Percentiles rank a stretch among this genome's conserved stretches.
These are phyloP conservation scores for Neocucurbitaria cava DNA, from an alignment of 2,329 filamentous ascomycete species.

Conservation along the genomic window DNA sequence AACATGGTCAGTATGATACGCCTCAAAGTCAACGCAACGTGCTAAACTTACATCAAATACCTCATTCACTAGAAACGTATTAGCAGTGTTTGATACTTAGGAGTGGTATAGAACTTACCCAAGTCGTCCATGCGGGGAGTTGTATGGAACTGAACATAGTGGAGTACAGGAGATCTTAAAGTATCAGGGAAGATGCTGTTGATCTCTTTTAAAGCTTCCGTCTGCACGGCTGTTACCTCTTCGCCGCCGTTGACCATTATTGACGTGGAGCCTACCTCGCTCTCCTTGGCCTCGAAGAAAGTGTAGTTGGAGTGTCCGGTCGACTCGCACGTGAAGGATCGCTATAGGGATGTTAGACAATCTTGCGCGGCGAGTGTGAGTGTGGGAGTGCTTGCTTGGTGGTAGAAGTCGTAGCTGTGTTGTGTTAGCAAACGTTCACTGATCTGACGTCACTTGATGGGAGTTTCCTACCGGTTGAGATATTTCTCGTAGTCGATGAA, in stretches of 20 bases:
- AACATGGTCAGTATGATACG: constrained; percentile 11
- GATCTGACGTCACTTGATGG: constrained; percentile 27
- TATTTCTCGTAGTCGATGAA: constrained; percentile 91
- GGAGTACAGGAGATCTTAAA: constrained; percentile 87
- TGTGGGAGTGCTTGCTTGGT: constrained; percentile 67
- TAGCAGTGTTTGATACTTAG: constrained; percentile 27
- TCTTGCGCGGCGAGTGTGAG: not conserved
- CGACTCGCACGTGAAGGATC: constrained; percentile 93
- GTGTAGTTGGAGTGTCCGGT: constrained; percentile 89
- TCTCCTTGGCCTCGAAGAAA: constrained; percentile 91
- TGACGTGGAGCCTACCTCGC: constrained; percentile 71
- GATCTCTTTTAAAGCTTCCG: constrained; percentile 79
- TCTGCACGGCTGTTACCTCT: constrained; percentile 48
- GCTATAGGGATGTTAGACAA: constrained; percentile 58
- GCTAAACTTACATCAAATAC: constrained; percentile 38
- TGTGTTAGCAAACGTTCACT: constrained; percentile 25
- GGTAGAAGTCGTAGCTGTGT: constrained; percentile 87
- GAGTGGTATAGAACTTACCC: constrained; percentile 53
- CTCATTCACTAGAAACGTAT: constrained; percentile 35
- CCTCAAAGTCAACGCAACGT: not conserved
- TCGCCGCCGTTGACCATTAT: constrained; percentile 30
- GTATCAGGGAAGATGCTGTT: constrained; percentile 91
- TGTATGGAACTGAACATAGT: constrained; percentile 89
- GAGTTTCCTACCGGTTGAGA: constrained; percentile 71
- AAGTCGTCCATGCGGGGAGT: constrained; percentile 82